Evolutionary conservation across 257 asterid genomes (phyloP).

Genomic region (Paraleonurus japonicus): DNA sequence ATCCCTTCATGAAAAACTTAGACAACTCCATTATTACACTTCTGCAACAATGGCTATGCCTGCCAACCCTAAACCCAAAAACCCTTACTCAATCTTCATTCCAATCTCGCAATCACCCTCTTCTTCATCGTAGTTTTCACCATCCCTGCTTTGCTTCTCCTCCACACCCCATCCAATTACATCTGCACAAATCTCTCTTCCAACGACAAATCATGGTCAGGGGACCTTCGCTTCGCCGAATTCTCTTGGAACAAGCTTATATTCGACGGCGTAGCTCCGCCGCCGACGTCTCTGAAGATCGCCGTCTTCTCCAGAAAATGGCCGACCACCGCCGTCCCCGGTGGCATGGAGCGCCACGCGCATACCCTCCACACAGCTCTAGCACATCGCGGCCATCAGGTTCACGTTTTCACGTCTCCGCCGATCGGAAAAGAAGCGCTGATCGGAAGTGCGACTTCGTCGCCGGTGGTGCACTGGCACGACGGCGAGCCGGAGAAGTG

Average conservation of each 20-base stretch:
- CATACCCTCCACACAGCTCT: slow-evolving; percentile 72
- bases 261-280: slow-evolving; percentile 30
- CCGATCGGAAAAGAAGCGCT: not conserved
- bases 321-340: slow-evolving; percentile 72
- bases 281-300: slow-evolving; percentile 43
- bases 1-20: slow-evolving; percentile 13
- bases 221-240: slow-evolving; percentile 67
- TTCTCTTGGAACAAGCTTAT: slow-evolving; percentile 73
- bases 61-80: slow-evolving; percentile 47
- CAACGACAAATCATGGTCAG: slow-evolving; percentile 50
- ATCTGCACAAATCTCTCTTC: slow-evolving; percentile 43
- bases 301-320: slow-evolving; percentile 95
- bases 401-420: slow-evolving; percentile 83
- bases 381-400: slow-evolving; percentile 67
- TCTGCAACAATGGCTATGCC: slow-evolving; percentile 56
- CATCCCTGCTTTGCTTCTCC: slow-evolving; percentile 75
- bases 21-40: not conserved
- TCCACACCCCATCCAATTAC: slow-evolving; percentile 57
- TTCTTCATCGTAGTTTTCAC: slow-evolving; percentile 83
- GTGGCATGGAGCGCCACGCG: slow-evolving; percentile 98
- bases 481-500: slow-evolving; percentile 77
- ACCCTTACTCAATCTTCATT: slow-evolving; percentile 42
- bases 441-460: not conserved
- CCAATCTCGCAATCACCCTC: slow-evolving; percentile 68
- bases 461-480: slow-evolving; percentile 56